These are phyloP conservation scores for Pythium monospermum DNA, from an alignment of 352 stramenopile species.

Conservation along the genomic window DNA sequence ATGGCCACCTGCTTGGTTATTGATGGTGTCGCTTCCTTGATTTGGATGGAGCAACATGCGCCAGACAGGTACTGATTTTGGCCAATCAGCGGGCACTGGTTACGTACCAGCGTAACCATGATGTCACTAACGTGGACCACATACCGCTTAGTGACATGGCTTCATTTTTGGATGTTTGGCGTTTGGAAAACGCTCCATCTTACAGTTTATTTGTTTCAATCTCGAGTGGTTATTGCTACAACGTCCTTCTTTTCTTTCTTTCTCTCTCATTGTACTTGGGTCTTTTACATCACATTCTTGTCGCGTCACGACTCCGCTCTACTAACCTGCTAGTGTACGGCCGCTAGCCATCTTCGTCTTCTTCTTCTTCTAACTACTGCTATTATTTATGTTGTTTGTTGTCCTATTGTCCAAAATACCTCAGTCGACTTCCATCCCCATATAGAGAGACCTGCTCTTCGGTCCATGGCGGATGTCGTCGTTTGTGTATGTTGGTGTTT, in stretches of 20 bases:
- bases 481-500: too few relatives aligned
- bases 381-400: constrained; percentile 22
- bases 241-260: constrained; percentile 2
- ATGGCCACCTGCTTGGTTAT: too few relatives aligned
- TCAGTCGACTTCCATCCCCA: too few relatives aligned
- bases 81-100: constrained; percentile 3
- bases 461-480: too few relatives aligned
- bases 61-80: neutral
- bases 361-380: constrained; percentile 17
- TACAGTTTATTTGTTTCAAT: constrained; percentile 15
- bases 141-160: neutral
- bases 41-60: constrained; percentile 24
- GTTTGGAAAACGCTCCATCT: constrained; percentile 9
- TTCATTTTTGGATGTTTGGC: neutral
- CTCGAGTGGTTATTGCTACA: constrained; percentile 8
- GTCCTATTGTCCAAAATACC: constrained; percentile 7
- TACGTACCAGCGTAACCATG: neutral
- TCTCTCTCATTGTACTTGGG: constrained; percentile 16
- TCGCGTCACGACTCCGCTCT: constrained; percentile 21
- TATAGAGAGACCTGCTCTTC: constrained; percentile 10
- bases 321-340: constrained; percentile 24
- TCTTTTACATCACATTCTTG: constrained; percentile 25
- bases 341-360: neutral
- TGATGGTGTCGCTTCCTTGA: constrained; percentile 19
- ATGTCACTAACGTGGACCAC: constrained; percentile 10